Conservation (phyloP, 345 rosid species). For the Turritis glabra region DNA sequence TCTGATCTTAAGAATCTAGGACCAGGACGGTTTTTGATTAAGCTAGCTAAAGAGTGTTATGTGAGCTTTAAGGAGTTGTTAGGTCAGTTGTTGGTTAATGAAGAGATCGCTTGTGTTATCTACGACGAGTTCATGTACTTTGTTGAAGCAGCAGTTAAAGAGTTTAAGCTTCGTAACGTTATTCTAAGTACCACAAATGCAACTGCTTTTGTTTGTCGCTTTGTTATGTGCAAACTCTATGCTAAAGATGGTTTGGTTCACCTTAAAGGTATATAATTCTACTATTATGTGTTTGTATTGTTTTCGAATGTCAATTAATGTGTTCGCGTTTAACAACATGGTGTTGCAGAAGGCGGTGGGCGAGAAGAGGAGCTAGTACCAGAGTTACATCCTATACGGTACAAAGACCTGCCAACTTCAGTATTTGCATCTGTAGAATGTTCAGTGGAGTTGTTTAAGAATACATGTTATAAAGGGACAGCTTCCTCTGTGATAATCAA, state of each 20-base stretch:
- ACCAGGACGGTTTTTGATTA: neutral
- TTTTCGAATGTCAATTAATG: neutral
- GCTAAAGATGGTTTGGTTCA: constrained; percentile 22
- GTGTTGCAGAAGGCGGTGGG: neutral
- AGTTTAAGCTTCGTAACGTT: constrained; percentile 2
- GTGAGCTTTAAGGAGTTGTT: constrained; percentile 2
- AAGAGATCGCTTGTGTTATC: constrained; percentile 42
- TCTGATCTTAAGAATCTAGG: constrained; percentile 4
- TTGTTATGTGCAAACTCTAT: neutral
- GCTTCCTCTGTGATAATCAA: constrained; percentile 20
- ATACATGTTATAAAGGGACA: constrained; percentile 8
- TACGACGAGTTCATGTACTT: constrained; percentile 36
- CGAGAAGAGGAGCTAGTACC: constrained; percentile 4
- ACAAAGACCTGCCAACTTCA: constrained; percentile 16
- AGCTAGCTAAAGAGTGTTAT: neutral
- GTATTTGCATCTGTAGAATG: neutral
- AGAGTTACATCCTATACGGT: constrained; percentile 11
- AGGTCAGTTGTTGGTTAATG: neutral
- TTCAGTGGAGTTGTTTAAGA: neutral
- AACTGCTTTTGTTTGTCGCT: constrained; percentile 3
- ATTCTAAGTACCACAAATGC: constrained; percentile 21
- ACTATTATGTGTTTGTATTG: neutral
- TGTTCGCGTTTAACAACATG: neutral
- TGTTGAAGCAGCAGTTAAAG: constrained; percentile 5
- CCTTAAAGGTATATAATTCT: neutral